Conservation (phyloP, 257 asterid genomes). For the Hygrophila difformis region DNA sequence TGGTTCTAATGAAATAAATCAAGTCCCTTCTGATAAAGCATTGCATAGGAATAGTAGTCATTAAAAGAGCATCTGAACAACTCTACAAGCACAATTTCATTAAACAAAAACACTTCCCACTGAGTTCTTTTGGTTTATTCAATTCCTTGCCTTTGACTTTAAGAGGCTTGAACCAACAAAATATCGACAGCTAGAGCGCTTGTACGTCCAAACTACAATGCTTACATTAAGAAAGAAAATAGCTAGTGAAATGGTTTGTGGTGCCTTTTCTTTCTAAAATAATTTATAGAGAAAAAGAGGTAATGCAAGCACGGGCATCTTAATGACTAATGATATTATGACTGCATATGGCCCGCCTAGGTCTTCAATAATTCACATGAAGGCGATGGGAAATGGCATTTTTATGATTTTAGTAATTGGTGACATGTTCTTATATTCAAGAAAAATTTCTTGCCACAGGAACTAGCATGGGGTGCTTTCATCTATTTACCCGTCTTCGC, state of each 20-base stretch:
- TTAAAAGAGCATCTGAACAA: conserved; percentile 5
- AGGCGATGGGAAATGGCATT: conserved; percentile 10
- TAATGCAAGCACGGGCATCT: conserved; percentile 7
- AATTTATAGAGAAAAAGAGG: conserved; percentile 5
- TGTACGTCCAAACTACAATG: conserved; percentile 1
- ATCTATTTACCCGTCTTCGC: too few relatives aligned
- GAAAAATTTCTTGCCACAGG: too few relatives aligned
- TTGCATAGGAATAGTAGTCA: not conserved
- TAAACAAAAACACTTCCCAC: conserved; percentile 10
- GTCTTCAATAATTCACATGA: conserved; percentile 23
- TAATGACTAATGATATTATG: conserved; percentile 19
- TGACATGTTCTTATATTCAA: not conserved
- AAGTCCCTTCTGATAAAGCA: conserved; percentile 9
- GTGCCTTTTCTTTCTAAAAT: not conserved
- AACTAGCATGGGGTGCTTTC: too few relatives aligned
- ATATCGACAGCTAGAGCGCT: conserved; percentile 9
- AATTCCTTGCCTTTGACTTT: conserved; percentile 21
- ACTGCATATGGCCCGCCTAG: conserved; percentile 36
- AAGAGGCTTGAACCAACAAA: conserved; percentile 11
- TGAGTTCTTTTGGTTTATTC: conserved; percentile 23
- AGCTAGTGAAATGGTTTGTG: conserved; percentile 2
- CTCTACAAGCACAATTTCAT: conserved; percentile 6
- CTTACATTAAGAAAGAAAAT: not conserved
- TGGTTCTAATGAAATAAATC: not conserved
- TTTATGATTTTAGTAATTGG: conserved; percentile 9